A percentile compares a stretch with the other conserved stretches of the same genome.
Evolutionary conservation across 164 flowering plant genomes (phyloP).

Genomic region (Nymphaea thermarum): DNA sequence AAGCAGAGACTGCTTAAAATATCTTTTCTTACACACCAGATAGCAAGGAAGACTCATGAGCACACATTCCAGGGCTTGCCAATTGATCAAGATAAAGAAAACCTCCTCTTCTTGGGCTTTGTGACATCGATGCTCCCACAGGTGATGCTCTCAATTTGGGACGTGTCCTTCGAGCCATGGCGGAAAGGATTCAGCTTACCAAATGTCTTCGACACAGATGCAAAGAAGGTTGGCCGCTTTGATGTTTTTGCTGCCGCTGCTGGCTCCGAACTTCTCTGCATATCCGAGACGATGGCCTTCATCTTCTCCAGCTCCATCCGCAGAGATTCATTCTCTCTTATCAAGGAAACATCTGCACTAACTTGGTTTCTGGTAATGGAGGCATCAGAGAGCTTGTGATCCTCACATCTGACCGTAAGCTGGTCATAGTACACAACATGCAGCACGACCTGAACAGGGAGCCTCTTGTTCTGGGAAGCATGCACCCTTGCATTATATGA

Average conservation of each 20-base stretch:
- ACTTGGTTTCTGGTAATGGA: slow-evolving; percentile 40
- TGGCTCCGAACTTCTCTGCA: slow-evolving; percentile 26
- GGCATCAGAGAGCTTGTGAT: slow-evolving; percentile 21
- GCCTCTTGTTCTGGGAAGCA: slow-evolving; percentile 84
- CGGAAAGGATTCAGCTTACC: slow-evolving; percentile 87
- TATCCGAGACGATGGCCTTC: slow-evolving; percentile 62
- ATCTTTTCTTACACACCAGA: too few relatives aligned
- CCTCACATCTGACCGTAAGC: slow-evolving; percentile 53
- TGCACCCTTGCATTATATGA: slow-evolving; percentile 83
- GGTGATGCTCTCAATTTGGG: slow-evolving; percentile 35
- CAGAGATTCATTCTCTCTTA: slow-evolving; percentile 67
- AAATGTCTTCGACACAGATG: slow-evolving; percentile 70
- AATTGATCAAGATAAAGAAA: slow-evolving; percentile 54
- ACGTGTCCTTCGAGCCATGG: slow-evolving; percentile 83
- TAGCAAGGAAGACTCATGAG: too few relatives aligned
- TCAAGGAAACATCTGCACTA: slow-evolving; percentile 48
- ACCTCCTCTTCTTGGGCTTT: slow-evolving; percentile 90
- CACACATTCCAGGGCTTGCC: too few relatives aligned
- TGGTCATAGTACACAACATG: slow-evolving; percentile 89
- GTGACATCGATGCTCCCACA: slow-evolving; percentile 24
- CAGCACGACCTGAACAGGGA: slow-evolving; percentile 78
- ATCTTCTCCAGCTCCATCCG: slow-evolving; percentile 65
- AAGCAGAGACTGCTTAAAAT: too few relatives aligned
- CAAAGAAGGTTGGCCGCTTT: slow-evolving; percentile 50
- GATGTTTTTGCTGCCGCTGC: slow-evolving; percentile 5